Evolutionary conservation across 202 grass and related monocot species (phyloP).

Genomic region (Miscanthus sacchariflorus): DNA sequence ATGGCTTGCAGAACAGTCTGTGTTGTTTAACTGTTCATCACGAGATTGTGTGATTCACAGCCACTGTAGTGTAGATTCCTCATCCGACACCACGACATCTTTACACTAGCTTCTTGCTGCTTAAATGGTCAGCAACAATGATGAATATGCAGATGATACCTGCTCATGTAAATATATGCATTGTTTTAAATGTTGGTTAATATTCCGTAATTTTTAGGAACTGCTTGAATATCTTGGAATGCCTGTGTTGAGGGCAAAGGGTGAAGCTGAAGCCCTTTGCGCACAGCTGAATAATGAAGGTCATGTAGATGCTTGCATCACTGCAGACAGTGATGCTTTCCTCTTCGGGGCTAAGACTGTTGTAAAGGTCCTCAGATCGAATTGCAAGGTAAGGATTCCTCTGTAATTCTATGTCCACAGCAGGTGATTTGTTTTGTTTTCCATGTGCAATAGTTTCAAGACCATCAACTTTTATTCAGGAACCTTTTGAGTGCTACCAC

Average conservation of each 20-base stretch:
- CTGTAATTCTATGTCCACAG: neutral
- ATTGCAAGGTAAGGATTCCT: conserved; percentile 70
- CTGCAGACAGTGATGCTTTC: conserved; percentile 93
- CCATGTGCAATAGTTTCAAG: conserved; percentile 1
- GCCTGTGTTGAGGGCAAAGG: conserved; percentile 72
- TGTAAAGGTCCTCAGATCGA: conserved; percentile 78
- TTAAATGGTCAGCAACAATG: conserved; percentile 29
- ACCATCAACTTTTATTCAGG: conserved; percentile 56
- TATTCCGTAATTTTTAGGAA: conserved; percentile 56
- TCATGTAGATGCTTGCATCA: conserved; percentile 91
- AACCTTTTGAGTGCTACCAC: conserved; percentile 98
- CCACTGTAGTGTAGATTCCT: conserved; percentile 17
- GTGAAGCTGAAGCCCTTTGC: conserved; percentile 95
- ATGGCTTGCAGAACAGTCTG: conserved; percentile 38
- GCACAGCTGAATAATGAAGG: conserved; percentile 87
- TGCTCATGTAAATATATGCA: conserved; percentile 58
- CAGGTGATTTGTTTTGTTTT: conserved; percentile 31
- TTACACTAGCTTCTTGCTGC: conserved; percentile 40
- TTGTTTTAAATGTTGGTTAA: neutral
- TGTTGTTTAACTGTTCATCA: conserved; percentile 53
- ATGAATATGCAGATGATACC: conserved; percentile 37
- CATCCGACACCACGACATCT: neutral
- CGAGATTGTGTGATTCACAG: conserved; percentile 28
- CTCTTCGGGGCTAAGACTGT: conserved; percentile 90
- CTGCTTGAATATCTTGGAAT: conserved; percentile 89